Base-by-base conservation (phyloP, 805 yeast genomes). In the Pichia exigua region DNA sequence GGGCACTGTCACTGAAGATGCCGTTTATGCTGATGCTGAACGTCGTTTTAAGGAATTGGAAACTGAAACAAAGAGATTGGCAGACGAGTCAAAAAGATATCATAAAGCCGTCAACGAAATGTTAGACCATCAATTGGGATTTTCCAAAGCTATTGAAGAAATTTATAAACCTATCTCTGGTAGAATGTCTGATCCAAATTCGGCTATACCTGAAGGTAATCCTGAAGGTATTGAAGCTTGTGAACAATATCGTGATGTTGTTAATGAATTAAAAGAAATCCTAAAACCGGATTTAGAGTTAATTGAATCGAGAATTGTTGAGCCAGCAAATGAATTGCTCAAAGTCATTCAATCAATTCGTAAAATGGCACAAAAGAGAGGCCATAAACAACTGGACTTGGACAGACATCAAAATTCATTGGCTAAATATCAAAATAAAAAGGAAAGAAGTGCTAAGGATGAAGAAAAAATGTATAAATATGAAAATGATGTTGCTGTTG, bases 101-200 rank as follows among this genome's bases (percentile, higher is more conserved):
- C 90, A 87, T 61, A 77, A 79, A 35, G 96, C 98, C 0, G 96
- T 94, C 51, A 89, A 87, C 63, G 96, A 92, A 44, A 90, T 94
- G 95, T 74, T 94, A 60, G 84, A 82, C 53, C 94, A 87, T 68
- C 99, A 94, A 68, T 85, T 92, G 58, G 97, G 92, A 54, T 94
- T 91, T 67, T 86, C 96, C n/a, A 85, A 85, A 63, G 92, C 95
- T 4, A 89, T 94, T 69, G 97, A 91, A 67, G 97, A 91, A 65
- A 86, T 94, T 54, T 94, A 90, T 73, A 89, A 92, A 69, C 99
- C 99, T 1, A 94, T 94, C 55, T 83, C 94, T 51, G 99, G 99
- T 43, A 82, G 90, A 55, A 74, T 87, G 65, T 82, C 94, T 17
- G 98, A 94, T 66, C 97, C 97, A 9, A 87, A 83, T 63, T 80